A percentile compares a stretch with the other conserved stretches of the same genome.
Conservation (phyloP, 352 stramenopile genomes). For the Peronospora tabacina region DNA sequence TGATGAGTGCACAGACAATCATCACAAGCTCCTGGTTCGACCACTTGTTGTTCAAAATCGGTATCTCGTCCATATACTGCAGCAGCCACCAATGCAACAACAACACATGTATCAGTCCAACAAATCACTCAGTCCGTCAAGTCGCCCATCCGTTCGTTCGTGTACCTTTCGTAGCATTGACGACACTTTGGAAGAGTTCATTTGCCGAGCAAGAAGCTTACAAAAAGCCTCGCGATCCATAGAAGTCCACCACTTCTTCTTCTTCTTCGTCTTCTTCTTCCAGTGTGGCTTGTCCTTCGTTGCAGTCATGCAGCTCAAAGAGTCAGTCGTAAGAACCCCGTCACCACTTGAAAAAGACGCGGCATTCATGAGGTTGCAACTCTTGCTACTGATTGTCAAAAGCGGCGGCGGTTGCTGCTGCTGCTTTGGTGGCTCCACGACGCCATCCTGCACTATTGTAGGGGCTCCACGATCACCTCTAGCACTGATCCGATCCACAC, state of each 20-base stretch:
- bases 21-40: slow-evolving; percentile 68
- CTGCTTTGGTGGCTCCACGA: background rate
- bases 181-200: slow-evolving; percentile 44
- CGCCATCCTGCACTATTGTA: too few relatives aligned
- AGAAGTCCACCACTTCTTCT: slow-evolving; percentile 39
- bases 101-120: slow-evolving; percentile 5
- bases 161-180: slow-evolving; percentile 44
- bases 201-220: slow-evolving; percentile 50
- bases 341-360: background rate
- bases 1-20: slow-evolving; percentile 63
- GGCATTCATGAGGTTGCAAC: slow-evolving; percentile 16
- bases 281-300: slow-evolving; percentile 5
- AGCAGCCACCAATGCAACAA: slow-evolving; percentile 3
- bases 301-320: background rate
- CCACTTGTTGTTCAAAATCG: slow-evolving; percentile 54
- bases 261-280: slow-evolving; percentile 11
- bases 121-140: too few relatives aligned
- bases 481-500: slow-evolving; percentile 1
- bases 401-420: slow-evolving; percentile 6
- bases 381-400: slow-evolving; percentile 22
- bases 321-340: background rate
- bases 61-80: slow-evolving; percentile 62
- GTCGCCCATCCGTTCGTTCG: background rate
- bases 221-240: slow-evolving; percentile 61
- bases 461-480: background rate